These are phyloP conservation scores for Solanum rostratum DNA, from an alignment of 257 asterid genomes.

Conservation along the genomic window DNA sequence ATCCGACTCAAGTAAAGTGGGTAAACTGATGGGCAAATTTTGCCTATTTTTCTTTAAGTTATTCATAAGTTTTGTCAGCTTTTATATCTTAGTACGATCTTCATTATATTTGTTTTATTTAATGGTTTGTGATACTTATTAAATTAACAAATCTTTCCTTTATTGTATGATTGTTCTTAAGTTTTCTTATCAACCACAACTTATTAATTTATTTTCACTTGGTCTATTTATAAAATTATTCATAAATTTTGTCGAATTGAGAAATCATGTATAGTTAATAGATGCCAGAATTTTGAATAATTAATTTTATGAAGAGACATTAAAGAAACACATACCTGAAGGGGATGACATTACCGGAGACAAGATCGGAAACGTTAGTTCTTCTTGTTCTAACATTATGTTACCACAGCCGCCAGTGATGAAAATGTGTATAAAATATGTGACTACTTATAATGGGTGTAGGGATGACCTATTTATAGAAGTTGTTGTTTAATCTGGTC, in stretches of 20 bases:
- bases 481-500: not conserved
- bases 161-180: not conserved
- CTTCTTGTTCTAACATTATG: not conserved
- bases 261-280: not conserved
- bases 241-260: not conserved
- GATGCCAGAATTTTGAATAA: not conserved
- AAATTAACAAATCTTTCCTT: not conserved
- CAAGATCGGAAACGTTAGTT: not conserved
- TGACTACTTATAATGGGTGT: not conserved
- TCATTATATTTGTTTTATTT: not conserved
- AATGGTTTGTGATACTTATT: not conserved
- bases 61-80: not conserved
- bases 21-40: not conserved
- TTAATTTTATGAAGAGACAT: not conserved
- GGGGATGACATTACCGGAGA: not conserved
- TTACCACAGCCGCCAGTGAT: not conserved
- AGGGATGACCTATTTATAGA: not conserved
- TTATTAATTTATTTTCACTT: not conserved
- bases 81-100: not conserved
- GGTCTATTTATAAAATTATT: not conserved
- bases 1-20: no score
- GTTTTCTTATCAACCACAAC: not conserved
- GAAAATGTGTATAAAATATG: not conserved
- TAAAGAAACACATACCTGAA: not conserved
- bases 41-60: not conserved